These are phyloP conservation scores for Flaveria trinervia DNA, from an alignment of 129 eudicot genomes.

Conservation along the genomic window DNA sequence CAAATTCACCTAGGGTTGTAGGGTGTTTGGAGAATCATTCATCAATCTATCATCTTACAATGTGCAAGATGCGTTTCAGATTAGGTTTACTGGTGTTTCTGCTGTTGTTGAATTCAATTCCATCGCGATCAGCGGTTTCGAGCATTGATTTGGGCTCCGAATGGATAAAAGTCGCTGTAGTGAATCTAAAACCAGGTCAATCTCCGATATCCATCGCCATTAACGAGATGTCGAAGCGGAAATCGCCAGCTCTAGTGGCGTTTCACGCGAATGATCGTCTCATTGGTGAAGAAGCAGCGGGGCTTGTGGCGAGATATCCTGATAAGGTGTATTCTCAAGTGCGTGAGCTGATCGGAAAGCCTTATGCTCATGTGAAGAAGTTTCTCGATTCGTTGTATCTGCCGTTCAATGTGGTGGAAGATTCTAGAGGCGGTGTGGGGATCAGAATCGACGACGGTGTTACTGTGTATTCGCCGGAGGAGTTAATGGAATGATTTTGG, in stretches of 20 bases:
- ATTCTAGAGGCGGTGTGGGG: conserved; percentile 48
- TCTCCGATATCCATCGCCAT: conserved; percentile 91
- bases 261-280: conserved; percentile 66
- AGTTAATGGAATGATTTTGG: conserved; percentile 72
- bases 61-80: conserved; percentile 25
- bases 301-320: conserved; percentile 78
- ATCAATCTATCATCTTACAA: conserved; percentile 2
- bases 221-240: conserved; percentile 96
- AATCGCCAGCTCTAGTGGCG: conserved; percentile 81
- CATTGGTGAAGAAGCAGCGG: conserved; percentile 88
- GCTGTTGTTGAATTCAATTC: conserved; percentile 32
- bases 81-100: conserved; percentile 35
- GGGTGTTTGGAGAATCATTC: conserved; percentile 16
- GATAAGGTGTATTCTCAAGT: conserved; percentile 68
- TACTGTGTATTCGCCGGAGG: conserved; percentile 73
- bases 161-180: conserved; percentile 90
- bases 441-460: conserved; percentile 53
- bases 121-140: conserved; percentile 71
- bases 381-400: conserved; percentile 48
- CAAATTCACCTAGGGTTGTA: conserved; percentile 24
- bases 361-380: conserved; percentile 29
- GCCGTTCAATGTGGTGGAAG: conserved; percentile 52
- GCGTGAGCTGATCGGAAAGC: conserved; percentile 65
- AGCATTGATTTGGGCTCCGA: conserved; percentile 98
- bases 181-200: conserved; percentile 87